Evolutionary conservation across 371 early-diverging fungal species (phyloP).

Genomic region (Entomophthora muscae): DNA sequence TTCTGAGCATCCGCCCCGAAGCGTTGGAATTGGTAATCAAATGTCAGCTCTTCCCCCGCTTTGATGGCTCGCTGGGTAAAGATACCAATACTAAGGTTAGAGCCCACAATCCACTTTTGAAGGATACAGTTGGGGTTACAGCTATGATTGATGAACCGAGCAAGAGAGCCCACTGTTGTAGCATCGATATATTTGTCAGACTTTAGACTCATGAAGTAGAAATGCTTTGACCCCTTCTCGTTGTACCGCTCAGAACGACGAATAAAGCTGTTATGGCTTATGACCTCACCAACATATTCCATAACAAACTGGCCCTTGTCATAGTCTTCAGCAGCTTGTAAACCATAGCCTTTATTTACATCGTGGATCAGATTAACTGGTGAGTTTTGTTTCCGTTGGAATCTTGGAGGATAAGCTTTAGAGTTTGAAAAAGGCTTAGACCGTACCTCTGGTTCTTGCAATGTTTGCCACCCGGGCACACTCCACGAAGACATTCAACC

Average conservation of each 20-base stretch:
- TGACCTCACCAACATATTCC: conserved; percentile 94
- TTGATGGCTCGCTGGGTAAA: conserved; percentile 49
- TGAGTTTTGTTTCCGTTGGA: conserved; percentile 67
- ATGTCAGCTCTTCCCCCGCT: conserved; percentile 72
- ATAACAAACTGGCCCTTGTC: conserved; percentile 62
- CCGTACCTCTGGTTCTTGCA: conserved; percentile 69
- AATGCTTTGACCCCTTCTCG: conserved; percentile 64
- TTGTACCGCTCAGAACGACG: conserved; percentile 67
- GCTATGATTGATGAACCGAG: conserved; percentile 86
- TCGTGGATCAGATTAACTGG: conserved; percentile 71
- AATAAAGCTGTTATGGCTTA: conserved; percentile 53
- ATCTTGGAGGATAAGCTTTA: conserved; percentile 32
- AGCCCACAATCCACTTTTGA: conserved; percentile 75
- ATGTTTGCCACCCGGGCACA: conserved; percentile 74
- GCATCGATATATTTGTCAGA: conserved; percentile 81
- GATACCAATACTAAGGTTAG: conserved; percentile 59
- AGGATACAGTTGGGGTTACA: conserved; percentile 81
- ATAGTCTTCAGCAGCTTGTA: conserved; percentile 48
- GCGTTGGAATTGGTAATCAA: conserved; percentile 84
- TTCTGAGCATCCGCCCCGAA: conserved; percentile 70
- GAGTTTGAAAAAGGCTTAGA: too few species aligned
- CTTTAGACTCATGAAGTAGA: conserved; percentile 92
- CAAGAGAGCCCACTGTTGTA: conserved; percentile 75
- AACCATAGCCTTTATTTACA: conserved; percentile 81
- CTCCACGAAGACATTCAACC: conserved; percentile 77